Base-by-base conservation (phyloP, 208 protist species). In the Acanthamoeba quina region DNA sequence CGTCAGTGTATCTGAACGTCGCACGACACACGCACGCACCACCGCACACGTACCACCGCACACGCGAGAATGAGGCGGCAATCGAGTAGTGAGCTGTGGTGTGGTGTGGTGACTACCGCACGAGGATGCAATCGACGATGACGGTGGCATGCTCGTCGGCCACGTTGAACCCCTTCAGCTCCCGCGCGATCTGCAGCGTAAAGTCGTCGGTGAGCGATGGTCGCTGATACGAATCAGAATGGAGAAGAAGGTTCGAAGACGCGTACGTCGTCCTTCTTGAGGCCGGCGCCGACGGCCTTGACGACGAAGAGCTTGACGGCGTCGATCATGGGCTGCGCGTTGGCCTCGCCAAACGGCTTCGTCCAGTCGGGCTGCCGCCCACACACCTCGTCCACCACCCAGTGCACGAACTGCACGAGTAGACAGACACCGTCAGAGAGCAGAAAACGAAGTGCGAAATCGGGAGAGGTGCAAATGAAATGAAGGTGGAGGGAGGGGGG, bases 241-340 rank as follows among this genome's bases (percentile, higher is more conserved):
- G n/a, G 64, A 70, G 9, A n/a, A 70, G 64, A 37, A n/a, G 5
- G 64, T 13, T 6, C 0, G 62, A 0, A n/a, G 64, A 29, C 9
- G 21, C 72, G 72, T 80, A 80, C 72, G 72, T 80, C 72, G 41
- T 80, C 72, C 29, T 80, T 80, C 72, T 52, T 80, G 34, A 80
- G 72, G 10, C 41, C 72, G 37, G 41, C 72, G 31, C 72, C 72
- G 21, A 80, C 72, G 44, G 72, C 72, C 17, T 80, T 80, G 44
- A 52, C 5, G 41, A 80, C 37, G 44, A 80, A 80, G 72, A 80
- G 31, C 72, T 52, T 80, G 21, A 80, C 72, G 41, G 72, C 72
- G 72, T 80, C 72, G 72, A 80, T 80, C 72, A 80, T 80, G 44
- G 72, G 72, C 34, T 34, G 72, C 34, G 72, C 72, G 44, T 80